Conservation (phyloP, 495 filamentous ascomycete species). For the Margaritispora aquatica region DNA sequence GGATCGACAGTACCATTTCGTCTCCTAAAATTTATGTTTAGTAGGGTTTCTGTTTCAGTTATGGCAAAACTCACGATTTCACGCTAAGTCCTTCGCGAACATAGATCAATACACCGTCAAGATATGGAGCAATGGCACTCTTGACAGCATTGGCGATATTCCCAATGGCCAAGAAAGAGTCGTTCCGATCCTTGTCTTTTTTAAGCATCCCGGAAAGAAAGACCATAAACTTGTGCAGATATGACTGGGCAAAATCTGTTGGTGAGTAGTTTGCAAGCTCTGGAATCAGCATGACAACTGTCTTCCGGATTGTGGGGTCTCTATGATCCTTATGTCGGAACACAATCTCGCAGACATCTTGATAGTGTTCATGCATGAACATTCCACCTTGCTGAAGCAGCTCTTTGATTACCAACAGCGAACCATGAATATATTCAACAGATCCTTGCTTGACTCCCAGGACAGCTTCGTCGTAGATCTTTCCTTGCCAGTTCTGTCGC, state of each 20-base stretch:
- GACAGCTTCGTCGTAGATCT: slow-evolving; percentile 78
- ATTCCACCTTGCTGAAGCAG: slow-evolving; percentile 89
- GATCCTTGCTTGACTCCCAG: slow-evolving; percentile 71
- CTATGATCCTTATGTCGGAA: slow-evolving; percentile 86
- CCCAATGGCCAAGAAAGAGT: slow-evolving; percentile 91
- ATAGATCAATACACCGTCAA: slow-evolving; percentile 87
- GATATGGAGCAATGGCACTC: slow-evolving; percentile 86
- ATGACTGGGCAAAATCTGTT: slow-evolving; percentile 70
- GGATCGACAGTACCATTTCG: slow-evolving; percentile 78
- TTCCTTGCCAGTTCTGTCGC: slow-evolving; percentile 77
- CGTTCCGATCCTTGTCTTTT: slow-evolving; percentile 85
- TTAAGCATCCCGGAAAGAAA: slow-evolving; percentile 94
- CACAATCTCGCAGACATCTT: slow-evolving; percentile 85
- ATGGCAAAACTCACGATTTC: slow-evolving; percentile 40
- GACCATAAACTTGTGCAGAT: slow-evolving; percentile 94
- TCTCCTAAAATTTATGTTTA: slow-evolving; percentile 29
- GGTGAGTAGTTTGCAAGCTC: slow-evolving; percentile 91
- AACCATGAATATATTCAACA: slow-evolving; percentile 83
- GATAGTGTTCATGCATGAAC: slow-evolving; percentile 93
- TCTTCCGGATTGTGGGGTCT: slow-evolving; percentile 77
- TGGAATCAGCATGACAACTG: slow-evolving; percentile 84
- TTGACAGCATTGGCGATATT: slow-evolving; percentile 94
- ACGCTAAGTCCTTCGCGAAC: slow-evolving; percentile 84
- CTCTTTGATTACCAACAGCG: slow-evolving; percentile 83
- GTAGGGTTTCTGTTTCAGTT: background rate